Evolutionary conservation across 192 early-diverging fungal species (phyloP), one percentile per base, ranked within the genome.

Genomic region (Rhizophagus sp.): DNA sequence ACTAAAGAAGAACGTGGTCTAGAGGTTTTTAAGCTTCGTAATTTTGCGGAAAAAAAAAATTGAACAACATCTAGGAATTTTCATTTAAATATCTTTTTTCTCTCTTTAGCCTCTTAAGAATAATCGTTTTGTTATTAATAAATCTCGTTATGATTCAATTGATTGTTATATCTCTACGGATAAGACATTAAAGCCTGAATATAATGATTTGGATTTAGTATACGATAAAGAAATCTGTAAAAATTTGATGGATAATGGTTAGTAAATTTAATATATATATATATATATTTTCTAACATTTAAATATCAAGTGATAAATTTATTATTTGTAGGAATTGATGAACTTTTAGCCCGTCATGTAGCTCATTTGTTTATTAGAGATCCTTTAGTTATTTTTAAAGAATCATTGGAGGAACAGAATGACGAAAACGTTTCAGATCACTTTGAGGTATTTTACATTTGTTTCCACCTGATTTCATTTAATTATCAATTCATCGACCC

Each of bases 301-400:
- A 34, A 33, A 7, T n/a, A 17, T 71, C 49, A 19, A 11, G n/a
- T 30, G 5, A 17, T 50, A 27, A 8, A 25, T 72, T 25, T 25
- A 44, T 49, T 50, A 4, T 27, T 19, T 27, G 11, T 63, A 77
- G 75, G 91, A 13, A 88, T 98, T 67, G 98, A 99, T 81, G 91
- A 96, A 67, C 83, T 93, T 69, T 86, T 99, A 64, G 96, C 98
- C 6, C 90, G 90, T 67, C 98, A 99, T 83, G 89, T 97, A 82
- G 91, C 97, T 2, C 97, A 98, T 82, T 87, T 99, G 83, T 99
- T 98, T 82, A 99, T 99, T 79, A 95, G 98, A 64, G 98, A 99
- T 77, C 98, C 98, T 68, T 88, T 99, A 66, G 97, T 99, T 17
- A 91, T 99, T 24, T 99, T 95, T 79, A 82, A 93, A 78, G 98